Evolutionary conservation across 495 filamentous ascomycete genomes (phyloP).

Genomic region (Xylaria intraflava): DNA sequence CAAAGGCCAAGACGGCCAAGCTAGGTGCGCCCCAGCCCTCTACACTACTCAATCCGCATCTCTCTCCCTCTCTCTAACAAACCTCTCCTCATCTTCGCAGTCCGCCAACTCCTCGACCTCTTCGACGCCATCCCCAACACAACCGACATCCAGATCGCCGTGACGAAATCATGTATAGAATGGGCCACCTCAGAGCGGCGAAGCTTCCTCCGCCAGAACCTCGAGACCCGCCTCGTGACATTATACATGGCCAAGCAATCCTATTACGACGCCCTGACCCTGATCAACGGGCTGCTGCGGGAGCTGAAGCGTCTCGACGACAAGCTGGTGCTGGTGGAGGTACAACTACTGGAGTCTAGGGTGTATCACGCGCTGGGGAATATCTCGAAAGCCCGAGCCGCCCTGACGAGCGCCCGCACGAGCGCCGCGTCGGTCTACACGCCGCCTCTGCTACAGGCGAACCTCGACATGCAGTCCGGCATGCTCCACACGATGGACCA

Average conservation of each 20-base stretch:
- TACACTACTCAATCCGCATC: not conserved
- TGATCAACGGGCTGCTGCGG: slow-evolving; percentile 90
- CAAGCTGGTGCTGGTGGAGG: slow-evolving; percentile 97
- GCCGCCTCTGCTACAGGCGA: slow-evolving; percentile 88
- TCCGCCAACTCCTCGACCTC: slow-evolving; percentile 94
- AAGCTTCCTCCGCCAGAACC: slow-evolving; percentile 93
- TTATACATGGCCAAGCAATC: slow-evolving; percentile 94
- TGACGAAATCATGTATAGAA: slow-evolving; percentile 98
- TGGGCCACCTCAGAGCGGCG: slow-evolving; percentile 92
- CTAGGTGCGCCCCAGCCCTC: slow-evolving; percentile 56
- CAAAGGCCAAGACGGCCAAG: slow-evolving; percentile 98
- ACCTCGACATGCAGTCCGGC: slow-evolving; percentile 97
- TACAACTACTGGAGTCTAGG: slow-evolving; percentile 91
- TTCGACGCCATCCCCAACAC: slow-evolving; percentile 90
- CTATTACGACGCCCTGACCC: slow-evolving; percentile 91
- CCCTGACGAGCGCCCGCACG: slow-evolving; percentile 87
- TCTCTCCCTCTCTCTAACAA: not conserved
- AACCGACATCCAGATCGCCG: slow-evolving; percentile 81
- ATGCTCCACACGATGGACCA: slow-evolving; percentile 98
- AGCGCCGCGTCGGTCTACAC: slow-evolving; percentile 96
- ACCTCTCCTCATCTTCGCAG: slow-evolving; percentile 38
- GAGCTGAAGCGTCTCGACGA: slow-evolving; percentile 98
- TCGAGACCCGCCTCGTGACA: slow-evolving; percentile 88
- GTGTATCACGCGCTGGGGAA: slow-evolving; percentile 98
- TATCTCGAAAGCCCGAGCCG: slow-evolving; percentile 89